Conservation (phyloP, 2,329 filamentous ascomycete species). For the Xylaria arbuscula region DNA sequence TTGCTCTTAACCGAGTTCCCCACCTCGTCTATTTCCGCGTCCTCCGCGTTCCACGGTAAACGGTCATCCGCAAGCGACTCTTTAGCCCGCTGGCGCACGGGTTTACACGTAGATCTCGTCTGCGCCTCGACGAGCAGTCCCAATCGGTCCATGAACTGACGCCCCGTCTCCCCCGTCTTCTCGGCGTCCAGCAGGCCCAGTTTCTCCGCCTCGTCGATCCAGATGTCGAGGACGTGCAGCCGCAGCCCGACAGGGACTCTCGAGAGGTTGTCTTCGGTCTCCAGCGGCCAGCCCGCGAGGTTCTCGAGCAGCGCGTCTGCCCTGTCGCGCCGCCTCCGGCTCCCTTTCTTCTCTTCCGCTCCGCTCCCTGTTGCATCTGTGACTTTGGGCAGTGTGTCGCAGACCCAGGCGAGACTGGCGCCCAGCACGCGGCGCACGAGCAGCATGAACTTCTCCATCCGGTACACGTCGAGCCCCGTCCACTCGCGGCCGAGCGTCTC, state of each 20-base stretch:
- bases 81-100: conserved; percentile 74
- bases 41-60: conserved; percentile 69
- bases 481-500: conserved; percentile 76
- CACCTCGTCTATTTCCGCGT: conserved; percentile 50
- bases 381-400: conserved; percentile 28
- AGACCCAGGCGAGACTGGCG: conserved; percentile 70
- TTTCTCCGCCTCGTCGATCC: conserved; percentile 88
- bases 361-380: conserved; percentile 48
- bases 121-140: conserved; percentile 67
- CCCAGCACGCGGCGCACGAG: conserved; percentile 82
- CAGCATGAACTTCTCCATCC: conserved; percentile 93
- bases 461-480: conserved; percentile 76
- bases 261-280: conserved; percentile 54
- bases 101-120: conserved; percentile 72
- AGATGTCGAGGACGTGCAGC: conserved; percentile 90
- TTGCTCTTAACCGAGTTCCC: conserved; percentile 49
- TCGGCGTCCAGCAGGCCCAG: conserved; percentile 64
- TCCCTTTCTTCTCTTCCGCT: conserved; percentile 44
- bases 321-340: conserved; percentile 40
- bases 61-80: conserved; percentile 80
- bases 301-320: conserved; percentile 54
- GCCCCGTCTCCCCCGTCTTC: conserved; percentile 56
- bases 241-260: conserved; percentile 84
- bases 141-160: conserved; percentile 64
- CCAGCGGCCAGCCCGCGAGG: conserved; percentile 58